phyloP scores from a whole-genome alignment of 2,329 filamentous ascomycete species.

The Chaetothyriales sp. region DNA sequence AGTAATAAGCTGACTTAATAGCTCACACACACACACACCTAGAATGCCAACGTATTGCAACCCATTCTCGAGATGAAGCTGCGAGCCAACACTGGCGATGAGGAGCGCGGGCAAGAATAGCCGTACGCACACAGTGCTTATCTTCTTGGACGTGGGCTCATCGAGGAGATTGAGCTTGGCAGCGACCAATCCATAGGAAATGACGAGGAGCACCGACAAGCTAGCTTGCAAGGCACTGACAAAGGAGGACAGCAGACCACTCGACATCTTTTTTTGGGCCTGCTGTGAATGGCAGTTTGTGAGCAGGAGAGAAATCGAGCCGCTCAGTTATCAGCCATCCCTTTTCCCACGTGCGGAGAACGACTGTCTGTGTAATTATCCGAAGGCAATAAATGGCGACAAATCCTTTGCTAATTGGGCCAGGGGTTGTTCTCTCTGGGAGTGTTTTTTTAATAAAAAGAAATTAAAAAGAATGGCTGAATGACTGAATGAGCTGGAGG shows the following conservation, averaged over 20 bases:
- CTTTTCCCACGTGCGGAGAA: too few species aligned
- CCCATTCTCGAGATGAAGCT: slow-evolving; percentile 34
- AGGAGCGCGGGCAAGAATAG: slow-evolving; percentile 40
- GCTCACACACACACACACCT: slow-evolving; percentile 24
- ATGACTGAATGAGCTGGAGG: too few species aligned
- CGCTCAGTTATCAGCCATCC: neutral
- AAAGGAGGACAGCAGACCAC: slow-evolving; percentile 24
- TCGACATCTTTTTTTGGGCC: slow-evolving; percentile 4
- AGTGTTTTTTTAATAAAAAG: too few species aligned
- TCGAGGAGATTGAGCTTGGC: slow-evolving; percentile 37
- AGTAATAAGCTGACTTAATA: too few species aligned
- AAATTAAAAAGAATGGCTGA: too few species aligned
- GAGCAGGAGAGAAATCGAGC: neutral
- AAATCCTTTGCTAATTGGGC: too few species aligned
- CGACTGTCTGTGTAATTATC: too few species aligned
- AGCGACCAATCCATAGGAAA: slow-evolving; percentile 36
- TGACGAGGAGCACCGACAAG: slow-evolving; percentile 39
- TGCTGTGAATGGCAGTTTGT: neutral
- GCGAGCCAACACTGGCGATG: slow-evolving; percentile 37
- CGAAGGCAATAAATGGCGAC: too few species aligned
- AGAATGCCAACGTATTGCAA: slow-evolving; percentile 35
- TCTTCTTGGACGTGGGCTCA: slow-evolving; percentile 34
- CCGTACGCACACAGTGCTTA: slow-evolving; percentile 38
- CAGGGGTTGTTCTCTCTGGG: too few species aligned
- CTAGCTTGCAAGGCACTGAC: slow-evolving; percentile 41